Conservation (phyloP, 2,329 filamentous ascomycete genomes). For the Aschersonia sp. region DNA sequence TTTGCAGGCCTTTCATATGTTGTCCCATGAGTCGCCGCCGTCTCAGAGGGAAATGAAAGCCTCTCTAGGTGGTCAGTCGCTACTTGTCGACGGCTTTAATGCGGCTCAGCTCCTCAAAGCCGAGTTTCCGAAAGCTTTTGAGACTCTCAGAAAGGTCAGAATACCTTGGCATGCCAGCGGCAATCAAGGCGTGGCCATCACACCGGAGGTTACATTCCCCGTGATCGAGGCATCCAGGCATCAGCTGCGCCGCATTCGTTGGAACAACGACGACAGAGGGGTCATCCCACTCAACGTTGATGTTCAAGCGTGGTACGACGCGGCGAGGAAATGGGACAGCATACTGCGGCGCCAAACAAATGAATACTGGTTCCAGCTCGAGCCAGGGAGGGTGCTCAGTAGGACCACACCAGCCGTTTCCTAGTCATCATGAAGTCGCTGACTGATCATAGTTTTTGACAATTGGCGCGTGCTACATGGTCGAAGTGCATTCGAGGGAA, state of each 20-base stretch:
- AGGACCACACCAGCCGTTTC: conserved; percentile 18
- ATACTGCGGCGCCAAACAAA: conserved; percentile 50
- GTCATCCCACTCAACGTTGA: conserved; percentile 41
- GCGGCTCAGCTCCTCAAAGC: conserved; percentile 46
- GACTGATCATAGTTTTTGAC: conserved; percentile 56
- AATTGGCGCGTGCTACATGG: conserved; percentile 94
- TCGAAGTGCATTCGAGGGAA: conserved; percentile 66
- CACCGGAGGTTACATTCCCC: conserved; percentile 54
- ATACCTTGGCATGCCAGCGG: conserved; percentile 80
- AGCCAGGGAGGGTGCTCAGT: conserved; percentile 67
- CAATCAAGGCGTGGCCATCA: conserved; percentile 69
- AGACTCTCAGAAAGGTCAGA: conserved; percentile 36
- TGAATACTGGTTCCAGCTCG: conserved; percentile 69
- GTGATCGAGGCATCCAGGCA: conserved; percentile 49
- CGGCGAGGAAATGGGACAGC: conserved; percentile 58
- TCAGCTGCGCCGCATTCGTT: conserved; percentile 50
- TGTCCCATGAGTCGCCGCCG: conserved; percentile 47
- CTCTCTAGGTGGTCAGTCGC: conserved; percentile 52
- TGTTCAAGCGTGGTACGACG: conserved; percentile 58
- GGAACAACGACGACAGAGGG: conserved; percentile 87
- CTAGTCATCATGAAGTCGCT: background rate
- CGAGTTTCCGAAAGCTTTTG: conserved; percentile 41
- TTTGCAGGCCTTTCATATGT: conserved; percentile 81
- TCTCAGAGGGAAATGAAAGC: conserved; percentile 16
- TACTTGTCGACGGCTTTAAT: conserved; percentile 77